Base-by-base conservation (phyloP, 2,329 filamentous ascomycete genomes). In the Domatiomyces globalis region DNA sequence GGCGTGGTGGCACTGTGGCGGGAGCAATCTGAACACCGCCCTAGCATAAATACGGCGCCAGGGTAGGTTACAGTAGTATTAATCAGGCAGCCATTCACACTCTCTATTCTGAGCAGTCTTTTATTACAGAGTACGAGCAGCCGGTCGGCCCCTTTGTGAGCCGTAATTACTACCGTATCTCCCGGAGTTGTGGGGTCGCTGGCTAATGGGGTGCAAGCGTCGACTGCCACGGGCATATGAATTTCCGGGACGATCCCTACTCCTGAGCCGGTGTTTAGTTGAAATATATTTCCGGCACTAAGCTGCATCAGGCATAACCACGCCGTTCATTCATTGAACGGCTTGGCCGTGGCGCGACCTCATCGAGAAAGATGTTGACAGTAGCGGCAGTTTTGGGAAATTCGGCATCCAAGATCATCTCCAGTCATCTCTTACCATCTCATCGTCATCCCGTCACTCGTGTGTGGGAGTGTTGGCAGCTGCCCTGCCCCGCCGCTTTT, bases 1-100 rank as follows among this genome's bases (percentile, higher is more conserved):
- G n/a, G 22, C 22, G 22, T 25, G 22, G 22, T 4, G 22, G 51
- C 45, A 51, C 52, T 43, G 36, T 46, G 20, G 39, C 43, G 33
- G 29, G 52, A 45, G 17, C 22, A 33, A 17, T 45, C 15, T 9
- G 9, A 12, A 19, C 22, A 6, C 22, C 6, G 22, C 22, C 3
- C 6, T 25, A 25, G 22, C 22, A 25, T 25, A 4, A 6, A 6
- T 25, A 25, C 22, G 22, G 22, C 22, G 22, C 22, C 3, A 25
- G 22, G 3, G 22, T 25, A 25, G 22, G 6, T 25, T 25, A 25
- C 22, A n/a, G n/a, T n/a, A n/a, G n/a, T 6, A 25, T 25, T 25
- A 25, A 25, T 25, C 22, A 25, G 22, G 22, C 22, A 25, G 22
- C 22, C 22, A 25, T 25, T 25, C 22, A 25, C 22, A 25, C 22